Evolutionary conservation across 1,284 basidiomycete genomes (phyloP), one percentile per base, ranked within the genome.

Genomic region (Singerocomus inundabilis): DNA sequence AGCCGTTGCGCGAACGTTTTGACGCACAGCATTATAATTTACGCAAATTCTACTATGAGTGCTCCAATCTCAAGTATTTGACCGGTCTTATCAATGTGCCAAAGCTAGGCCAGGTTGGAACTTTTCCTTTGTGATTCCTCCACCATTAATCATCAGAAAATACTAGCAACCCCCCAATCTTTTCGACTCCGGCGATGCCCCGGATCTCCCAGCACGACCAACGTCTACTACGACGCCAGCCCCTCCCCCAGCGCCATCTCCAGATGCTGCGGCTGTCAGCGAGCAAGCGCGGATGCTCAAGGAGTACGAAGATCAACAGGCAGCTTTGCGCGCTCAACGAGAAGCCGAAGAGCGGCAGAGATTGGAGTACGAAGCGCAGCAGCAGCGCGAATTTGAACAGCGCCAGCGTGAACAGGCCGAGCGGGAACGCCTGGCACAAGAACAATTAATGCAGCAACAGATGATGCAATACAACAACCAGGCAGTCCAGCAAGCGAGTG

Each of bases 1-100:
- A 92, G 60, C 93, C 93, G 2, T 73, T 98, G 18, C 81, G 86
- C 43, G 82, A 90, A 62, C 84, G 94, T 40, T 97, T 88, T 72
- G 85, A 82, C 58, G 79, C 88, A 31, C 94, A 98, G 62, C 94
- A 98, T 64, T 86, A 93, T 64, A 87, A 84, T 58, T 79, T 98
- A 8, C 85, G 94, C 55, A 93, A 94, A 67, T 98, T 96, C 74
- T 98, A 97, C 74, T 98, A 97, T 67, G 94, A 98, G 67, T 98
- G 94, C 66, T 95, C 93, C 15, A 97, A 97, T 71, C 80, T 98
- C 58, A 97, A 96, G 69, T 98, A 96, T 68, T 75, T 98, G 43
- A 98, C 94, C 13, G 91, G 93, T 37, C 78, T 98, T 18, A 96
- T 98, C 66, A 98, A 97, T 67, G 93, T 98, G 1, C 94, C 94